Conservation (phyloP, 306 rosid species). For the Oemleria cerasiformis region DNA sequence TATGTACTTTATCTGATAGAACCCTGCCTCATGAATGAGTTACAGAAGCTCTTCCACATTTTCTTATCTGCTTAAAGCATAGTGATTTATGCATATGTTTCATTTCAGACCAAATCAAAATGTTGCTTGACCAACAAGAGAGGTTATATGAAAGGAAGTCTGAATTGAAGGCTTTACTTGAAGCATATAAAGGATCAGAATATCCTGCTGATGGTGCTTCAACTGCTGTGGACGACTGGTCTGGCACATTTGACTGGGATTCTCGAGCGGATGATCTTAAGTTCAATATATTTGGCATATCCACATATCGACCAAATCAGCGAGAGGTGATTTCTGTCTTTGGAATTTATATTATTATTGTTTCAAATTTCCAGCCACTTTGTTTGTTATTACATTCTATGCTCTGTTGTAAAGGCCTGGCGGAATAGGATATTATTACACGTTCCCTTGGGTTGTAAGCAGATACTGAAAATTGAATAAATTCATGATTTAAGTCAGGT, state of each 20-base stretch:
- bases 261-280: constrained; percentile 69
- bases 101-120: constrained; percentile 56
- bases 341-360: not conserved
- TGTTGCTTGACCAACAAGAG: constrained; percentile 73
- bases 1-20: not conserved
- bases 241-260: constrained; percentile 79
- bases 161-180: constrained; percentile 63
- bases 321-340: constrained; percentile 52
- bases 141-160: constrained; percentile 65
- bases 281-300: constrained; percentile 82
- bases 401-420: not conserved
- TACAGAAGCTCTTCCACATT: not conserved
- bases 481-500: not conserved
- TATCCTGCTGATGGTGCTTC: constrained; percentile 36
- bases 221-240: constrained; percentile 61
- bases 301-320: constrained; percentile 83
- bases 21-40: not conserved
- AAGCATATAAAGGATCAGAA: constrained; percentile 55
- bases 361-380: not conserved
- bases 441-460: not conserved
- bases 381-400: not conserved
- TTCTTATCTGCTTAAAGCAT: not conserved
- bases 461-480: not conserved
- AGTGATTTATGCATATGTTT: constrained; percentile 1
- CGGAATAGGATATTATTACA: not conserved